A percentile compares a stretch with the other conserved stretches of the same genome.
phyloP scores from a whole-genome alignment of 306 rosid species.

The Bauhinia variegata region DNA sequence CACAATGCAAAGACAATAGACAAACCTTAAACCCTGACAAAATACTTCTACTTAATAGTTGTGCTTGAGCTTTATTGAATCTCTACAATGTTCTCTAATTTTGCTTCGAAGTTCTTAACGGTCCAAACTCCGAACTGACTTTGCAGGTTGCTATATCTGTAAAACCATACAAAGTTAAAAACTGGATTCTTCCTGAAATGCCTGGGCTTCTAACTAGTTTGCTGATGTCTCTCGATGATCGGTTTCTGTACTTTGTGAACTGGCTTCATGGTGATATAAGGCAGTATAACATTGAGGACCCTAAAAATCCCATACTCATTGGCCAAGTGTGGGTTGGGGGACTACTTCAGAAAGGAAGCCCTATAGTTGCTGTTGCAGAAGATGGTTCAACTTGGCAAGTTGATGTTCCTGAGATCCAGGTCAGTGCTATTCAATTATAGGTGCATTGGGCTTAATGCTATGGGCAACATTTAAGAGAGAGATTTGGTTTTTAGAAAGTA shows the following conservation, averaged over 20 bases:
- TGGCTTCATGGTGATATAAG: constrained; percentile 99
- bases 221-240: constrained; percentile 88
- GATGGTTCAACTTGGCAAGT: constrained; percentile 74
- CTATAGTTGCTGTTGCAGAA: constrained; percentile 59
- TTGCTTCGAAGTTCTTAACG: not conserved
- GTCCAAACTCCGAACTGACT: constrained; percentile 18
- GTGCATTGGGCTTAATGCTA: not conserved
- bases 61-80: too few species aligned
- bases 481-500: not conserved
- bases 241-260: constrained; percentile 80
- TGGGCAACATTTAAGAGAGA: not conserved
- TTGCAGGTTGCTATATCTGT: constrained; percentile 74
- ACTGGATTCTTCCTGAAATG: constrained; percentile 96
- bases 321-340: constrained; percentile 97
- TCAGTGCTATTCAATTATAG: constrained; percentile 27
- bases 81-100: too few species aligned
- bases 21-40: too few species aligned
- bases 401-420: constrained; percentile 88
- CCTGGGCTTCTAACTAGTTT: constrained; percentile 94
- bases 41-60: too few species aligned
- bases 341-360: constrained; percentile 76
- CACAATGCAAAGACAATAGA: too few species aligned
- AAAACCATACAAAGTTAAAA: constrained; percentile 79
- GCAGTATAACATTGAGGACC: constrained; percentile 83
- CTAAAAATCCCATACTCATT: constrained; percentile 60